phyloP scores from a whole-genome alignment of 352 stramenopile species.

The Thraustochytrium striatum region DNA sequence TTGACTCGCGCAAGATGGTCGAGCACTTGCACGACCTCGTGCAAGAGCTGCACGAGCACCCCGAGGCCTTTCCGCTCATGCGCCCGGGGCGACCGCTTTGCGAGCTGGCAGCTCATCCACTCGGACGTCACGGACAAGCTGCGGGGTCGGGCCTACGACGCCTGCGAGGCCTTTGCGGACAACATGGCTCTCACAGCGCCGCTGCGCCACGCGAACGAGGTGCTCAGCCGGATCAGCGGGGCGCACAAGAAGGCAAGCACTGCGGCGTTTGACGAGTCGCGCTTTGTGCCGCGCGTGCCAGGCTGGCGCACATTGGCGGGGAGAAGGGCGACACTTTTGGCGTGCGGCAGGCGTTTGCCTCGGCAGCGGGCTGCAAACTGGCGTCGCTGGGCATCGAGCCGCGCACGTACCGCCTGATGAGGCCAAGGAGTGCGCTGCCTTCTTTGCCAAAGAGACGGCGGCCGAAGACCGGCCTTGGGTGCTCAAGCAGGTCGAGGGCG shows the following conservation, averaged over 20 bases:
- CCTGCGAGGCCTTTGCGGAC: slow-evolving; percentile 36
- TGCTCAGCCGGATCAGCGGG: slow-evolving; percentile 17
- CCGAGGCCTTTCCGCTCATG: slow-evolving; percentile 25
- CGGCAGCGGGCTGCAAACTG: not conserved
- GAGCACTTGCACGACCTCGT: slow-evolving; percentile 24
- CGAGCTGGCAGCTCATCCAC: slow-evolving; percentile 30
- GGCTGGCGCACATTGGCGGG: slow-evolving; percentile 33
- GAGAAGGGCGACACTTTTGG: slow-evolving; percentile 19
- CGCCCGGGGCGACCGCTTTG: slow-evolving; percentile 18
- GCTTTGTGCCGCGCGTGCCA: slow-evolving; percentile 24
- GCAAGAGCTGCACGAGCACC: slow-evolving; percentile 25
- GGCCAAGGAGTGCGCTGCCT: not conserved
- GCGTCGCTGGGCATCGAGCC: slow-evolving; percentile 20
- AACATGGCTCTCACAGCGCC: slow-evolving; percentile 23
- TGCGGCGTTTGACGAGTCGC: slow-evolving; percentile 27
- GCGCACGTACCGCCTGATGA: slow-evolving; percentile 10
- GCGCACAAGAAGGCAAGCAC: slow-evolving; percentile 31
- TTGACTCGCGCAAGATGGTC: slow-evolving; percentile 45
- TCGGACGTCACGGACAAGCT: slow-evolving; percentile 7
- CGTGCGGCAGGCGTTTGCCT: not conserved
- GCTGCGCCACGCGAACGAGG: slow-evolving; percentile 2
- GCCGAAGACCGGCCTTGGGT: not conserved
- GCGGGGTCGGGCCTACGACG: not conserved
- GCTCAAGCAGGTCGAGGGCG: slow-evolving; percentile 12
- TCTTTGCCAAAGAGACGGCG: not conserved